Evolutionary conservation across 2,329 filamentous ascomycete genomes (phyloP).

Genomic region (Lachnellula arida): DNA sequence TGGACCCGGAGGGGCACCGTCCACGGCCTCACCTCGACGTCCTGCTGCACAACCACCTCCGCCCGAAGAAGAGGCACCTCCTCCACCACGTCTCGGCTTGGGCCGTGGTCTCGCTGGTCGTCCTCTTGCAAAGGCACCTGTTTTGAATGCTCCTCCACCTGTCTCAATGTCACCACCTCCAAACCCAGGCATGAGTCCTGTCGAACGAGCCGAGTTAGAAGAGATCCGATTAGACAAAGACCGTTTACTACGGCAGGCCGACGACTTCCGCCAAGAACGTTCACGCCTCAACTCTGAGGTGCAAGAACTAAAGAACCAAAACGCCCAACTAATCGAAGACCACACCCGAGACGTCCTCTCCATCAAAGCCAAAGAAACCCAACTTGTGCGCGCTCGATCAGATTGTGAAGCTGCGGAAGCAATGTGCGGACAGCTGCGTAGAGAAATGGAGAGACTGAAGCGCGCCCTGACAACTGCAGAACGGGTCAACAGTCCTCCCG

Average conservation of each 20-base stretch:
- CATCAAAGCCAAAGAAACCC: slow-evolving; percentile 98
- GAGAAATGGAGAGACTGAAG: slow-evolving; percentile 91
- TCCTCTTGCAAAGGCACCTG: slow-evolving; percentile 67
- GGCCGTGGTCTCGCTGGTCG: slow-evolving; percentile 74
- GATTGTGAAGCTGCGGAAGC: slow-evolving; percentile 88
- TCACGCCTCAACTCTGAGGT: slow-evolving; percentile 80
- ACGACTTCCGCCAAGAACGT: slow-evolving; percentile 78
- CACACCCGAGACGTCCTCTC: slow-evolving; percentile 92
- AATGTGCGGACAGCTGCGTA: slow-evolving; percentile 74
- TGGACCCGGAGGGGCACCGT: slow-evolving; percentile 38
- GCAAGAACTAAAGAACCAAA: slow-evolving; percentile 92
- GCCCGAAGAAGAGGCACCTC: slow-evolving; percentile 39
- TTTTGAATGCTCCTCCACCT: slow-evolving; percentile 45
- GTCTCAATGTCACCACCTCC: slow-evolving; percentile 53
- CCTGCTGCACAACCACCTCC: slow-evolving; percentile 43
- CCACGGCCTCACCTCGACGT: slow-evolving; percentile 44
- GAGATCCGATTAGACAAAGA: slow-evolving; percentile 84
- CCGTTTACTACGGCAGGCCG: slow-evolving; percentile 65
- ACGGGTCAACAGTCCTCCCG: slow-evolving; percentile 38
- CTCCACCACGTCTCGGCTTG: slow-evolving; percentile 30
- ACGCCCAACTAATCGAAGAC: slow-evolving; percentile 93
- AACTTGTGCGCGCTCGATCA: slow-evolving; percentile 84
- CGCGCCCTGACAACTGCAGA: slow-evolving; percentile 68
- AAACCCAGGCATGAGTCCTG: slow-evolving; percentile 62
- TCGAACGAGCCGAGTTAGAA: slow-evolving; percentile 90